Conservation (phyloP, 257 asterid genomes). For the Haberlea rhodopensis region DNA sequence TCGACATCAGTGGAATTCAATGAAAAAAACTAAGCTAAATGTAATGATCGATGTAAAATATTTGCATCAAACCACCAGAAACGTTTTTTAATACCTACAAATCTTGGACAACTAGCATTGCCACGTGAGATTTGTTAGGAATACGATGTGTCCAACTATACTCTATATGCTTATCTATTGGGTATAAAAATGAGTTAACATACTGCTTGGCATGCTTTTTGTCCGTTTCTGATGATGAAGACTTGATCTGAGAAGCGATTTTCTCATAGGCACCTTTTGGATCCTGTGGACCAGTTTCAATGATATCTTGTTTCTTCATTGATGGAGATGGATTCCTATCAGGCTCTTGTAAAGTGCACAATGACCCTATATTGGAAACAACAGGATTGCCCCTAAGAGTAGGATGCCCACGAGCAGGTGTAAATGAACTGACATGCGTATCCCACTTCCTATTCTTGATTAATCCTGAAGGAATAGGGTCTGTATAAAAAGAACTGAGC, state of each 20-base stretch:
- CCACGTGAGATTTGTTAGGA: slow-evolving; percentile 1
- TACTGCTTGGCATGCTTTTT: slow-evolving; percentile 93
- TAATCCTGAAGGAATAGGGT: slow-evolving; percentile 41
- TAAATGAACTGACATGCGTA: slow-evolving; percentile 42
- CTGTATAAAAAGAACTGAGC: slow-evolving; percentile 47
- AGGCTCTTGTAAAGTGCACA: slow-evolving; percentile 45
- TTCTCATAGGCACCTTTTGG: slow-evolving; percentile 44
- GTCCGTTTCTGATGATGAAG: slow-evolving; percentile 57
- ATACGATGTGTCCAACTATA: slow-evolving; percentile 4
- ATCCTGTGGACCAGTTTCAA: slow-evolving; percentile 54
- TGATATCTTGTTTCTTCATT: slow-evolving; percentile 47
- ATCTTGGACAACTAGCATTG: neutral
- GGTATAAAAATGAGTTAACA: slow-evolving; percentile 35
- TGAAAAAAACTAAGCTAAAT: neutral
- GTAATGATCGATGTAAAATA: too few relatives aligned
- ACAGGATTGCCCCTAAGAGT: slow-evolving; percentile 43
- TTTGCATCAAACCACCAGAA: neutral
- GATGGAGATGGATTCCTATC: slow-evolving; percentile 51
- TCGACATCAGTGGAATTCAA: slow-evolving; percentile 8
- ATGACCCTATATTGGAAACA: slow-evolving; percentile 42
- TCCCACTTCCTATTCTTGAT: slow-evolving; percentile 59
- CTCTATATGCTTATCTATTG: slow-evolving; percentile 14
- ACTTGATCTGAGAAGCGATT: slow-evolving; percentile 47
- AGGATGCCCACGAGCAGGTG: slow-evolving; percentile 50
- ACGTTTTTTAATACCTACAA: neutral